phyloP scores from a whole-genome alignment of 2,329 filamentous ascomycete species.

The Alternaria consortialis region DNA sequence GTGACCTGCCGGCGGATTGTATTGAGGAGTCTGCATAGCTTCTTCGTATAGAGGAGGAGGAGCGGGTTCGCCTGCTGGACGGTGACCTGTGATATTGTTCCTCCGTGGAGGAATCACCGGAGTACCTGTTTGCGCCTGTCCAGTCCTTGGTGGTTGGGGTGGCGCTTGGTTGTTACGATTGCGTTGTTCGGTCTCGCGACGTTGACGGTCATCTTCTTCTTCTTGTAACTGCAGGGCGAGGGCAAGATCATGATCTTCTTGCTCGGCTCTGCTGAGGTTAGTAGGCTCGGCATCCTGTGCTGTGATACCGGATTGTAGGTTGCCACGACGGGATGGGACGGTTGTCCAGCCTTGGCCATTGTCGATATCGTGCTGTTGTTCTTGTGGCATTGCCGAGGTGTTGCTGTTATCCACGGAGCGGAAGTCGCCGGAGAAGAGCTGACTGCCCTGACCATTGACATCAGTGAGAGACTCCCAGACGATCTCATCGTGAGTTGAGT shows the following conservation, averaged over 20 bases:
- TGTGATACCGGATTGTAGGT: slow-evolving; percentile 24
- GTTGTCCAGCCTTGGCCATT: slow-evolving; percentile 65
- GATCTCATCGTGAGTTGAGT: slow-evolving; percentile 85
- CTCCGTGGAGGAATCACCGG: slow-evolving; percentile 57
- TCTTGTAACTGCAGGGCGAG: slow-evolving; percentile 93
- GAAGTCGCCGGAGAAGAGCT: slow-evolving; percentile 92
- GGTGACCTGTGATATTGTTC: slow-evolving; percentile 48
- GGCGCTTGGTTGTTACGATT: slow-evolving; percentile 64
- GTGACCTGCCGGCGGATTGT: slow-evolving; percentile 60
- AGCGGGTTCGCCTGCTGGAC: slow-evolving; percentile 57
- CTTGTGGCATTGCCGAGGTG: slow-evolving; percentile 31
- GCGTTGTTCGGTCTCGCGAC: slow-evolving; percentile 66
- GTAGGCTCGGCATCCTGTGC: slow-evolving; percentile 28
- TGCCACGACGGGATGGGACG: slow-evolving; percentile 53
- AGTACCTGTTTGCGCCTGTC: slow-evolving; percentile 42
- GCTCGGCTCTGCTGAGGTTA: slow-evolving; percentile 65
- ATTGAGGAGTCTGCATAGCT: slow-evolving; percentile 65
- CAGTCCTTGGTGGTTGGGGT: slow-evolving; percentile 48
- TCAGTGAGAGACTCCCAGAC: slow-evolving; percentile 96
- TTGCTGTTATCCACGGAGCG: slow-evolving; percentile 73
- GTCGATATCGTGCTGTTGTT: slow-evolving; percentile 40
- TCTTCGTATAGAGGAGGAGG: slow-evolving; percentile 74
- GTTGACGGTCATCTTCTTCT: slow-evolving; percentile 84
- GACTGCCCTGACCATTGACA: slow-evolving; percentile 81
- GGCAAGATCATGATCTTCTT: slow-evolving; percentile 85